phyloP scores from a whole-genome alignment of 140 eudicot genomes.

The Cichorium intybus region DNA sequence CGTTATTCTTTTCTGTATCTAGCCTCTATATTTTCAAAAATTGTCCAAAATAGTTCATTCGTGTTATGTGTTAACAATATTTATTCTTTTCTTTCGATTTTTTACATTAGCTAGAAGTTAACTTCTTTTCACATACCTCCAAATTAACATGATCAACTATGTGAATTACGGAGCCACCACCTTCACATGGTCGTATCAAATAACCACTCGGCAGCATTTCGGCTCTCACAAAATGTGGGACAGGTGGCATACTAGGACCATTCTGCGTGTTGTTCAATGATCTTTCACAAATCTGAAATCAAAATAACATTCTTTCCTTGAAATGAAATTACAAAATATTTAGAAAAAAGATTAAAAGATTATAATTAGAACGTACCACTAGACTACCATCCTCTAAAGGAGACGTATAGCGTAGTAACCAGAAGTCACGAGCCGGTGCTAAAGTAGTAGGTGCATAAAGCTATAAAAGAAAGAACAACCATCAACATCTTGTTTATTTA shows the following conservation, averaged over 20 bases:
- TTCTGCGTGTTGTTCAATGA: conserved; percentile 70
- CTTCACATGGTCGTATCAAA: conserved; percentile 75
- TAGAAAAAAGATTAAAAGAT: no score
- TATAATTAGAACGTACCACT: conserved; percentile 44
- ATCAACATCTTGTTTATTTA: neutral
- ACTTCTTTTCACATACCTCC: conserved; percentile 37
- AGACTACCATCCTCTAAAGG: conserved; percentile 70
- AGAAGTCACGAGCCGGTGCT: conserved; percentile 82
- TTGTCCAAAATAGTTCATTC: no score
- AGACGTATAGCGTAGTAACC: conserved; percentile 69
- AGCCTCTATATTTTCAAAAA: no score
- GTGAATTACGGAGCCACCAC: conserved; percentile 77
- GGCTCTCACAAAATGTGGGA: conserved; percentile 66
- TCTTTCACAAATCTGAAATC: conserved; percentile 55
- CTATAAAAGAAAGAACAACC: conserved; percentile 32
- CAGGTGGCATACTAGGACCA: conserved; percentile 74
- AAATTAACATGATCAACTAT: conserved; percentile 73
- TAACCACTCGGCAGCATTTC: conserved; percentile 74
- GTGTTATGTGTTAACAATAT: neutral
- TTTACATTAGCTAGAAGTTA: neutral
- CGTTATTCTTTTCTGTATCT: no score
- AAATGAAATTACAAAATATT: neutral
- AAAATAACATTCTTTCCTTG: neutral
- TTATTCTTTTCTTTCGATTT: neutral
- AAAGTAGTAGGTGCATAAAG: conserved; percentile 78